These are phyloP conservation scores for Ustilago crameri DNA, from an alignment of 1,284 basidiomycete genomes.

Conservation along the genomic window DNA sequence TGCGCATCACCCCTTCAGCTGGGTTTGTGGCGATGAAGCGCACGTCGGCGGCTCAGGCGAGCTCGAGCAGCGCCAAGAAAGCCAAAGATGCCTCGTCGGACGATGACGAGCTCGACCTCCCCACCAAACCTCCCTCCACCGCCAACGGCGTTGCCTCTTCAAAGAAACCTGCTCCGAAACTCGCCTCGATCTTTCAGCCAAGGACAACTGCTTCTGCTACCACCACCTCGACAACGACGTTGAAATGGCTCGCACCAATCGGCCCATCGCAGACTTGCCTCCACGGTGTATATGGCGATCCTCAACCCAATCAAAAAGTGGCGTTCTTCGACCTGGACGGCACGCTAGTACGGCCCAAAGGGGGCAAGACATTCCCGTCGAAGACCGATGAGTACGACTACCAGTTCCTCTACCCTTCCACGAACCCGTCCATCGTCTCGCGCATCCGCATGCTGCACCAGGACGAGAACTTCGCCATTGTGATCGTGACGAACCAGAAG, in stretches of 20 bases:
- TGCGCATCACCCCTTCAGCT: conserved; percentile 1
- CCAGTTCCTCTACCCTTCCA: conserved; percentile 27
- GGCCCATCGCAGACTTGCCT: conserved; percentile 34
- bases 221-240: background rate
- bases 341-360: conserved; percentile 52
- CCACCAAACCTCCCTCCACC: conserved; percentile 2
- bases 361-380: conserved; percentile 44
- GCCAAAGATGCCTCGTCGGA: conserved; percentile 10
- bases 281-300: conserved; percentile 36
- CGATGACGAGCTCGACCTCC: conserved; percentile 11
- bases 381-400: conserved; percentile 55
- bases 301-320: conserved; percentile 28
- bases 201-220: conserved; percentile 3
- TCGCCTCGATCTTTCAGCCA: conserved; percentile 45
- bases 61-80: conserved; percentile 7
- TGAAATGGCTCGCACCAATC: conserved; percentile 41
- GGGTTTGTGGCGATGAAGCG: conserved; percentile 23
- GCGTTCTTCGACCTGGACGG: conserved; percentile 61
- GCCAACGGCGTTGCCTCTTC: background rate
- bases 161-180: conserved; percentile 13
- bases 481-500: conserved; percentile 57
- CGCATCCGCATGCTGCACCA: conserved; percentile 30
- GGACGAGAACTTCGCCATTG: conserved; percentile 23
- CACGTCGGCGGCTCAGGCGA: conserved; percentile 1
- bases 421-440: conserved; percentile 9